Conservation (phyloP, 2,329 filamentous ascomycete species). For the Colletotrichum ledebouriae region DNA sequence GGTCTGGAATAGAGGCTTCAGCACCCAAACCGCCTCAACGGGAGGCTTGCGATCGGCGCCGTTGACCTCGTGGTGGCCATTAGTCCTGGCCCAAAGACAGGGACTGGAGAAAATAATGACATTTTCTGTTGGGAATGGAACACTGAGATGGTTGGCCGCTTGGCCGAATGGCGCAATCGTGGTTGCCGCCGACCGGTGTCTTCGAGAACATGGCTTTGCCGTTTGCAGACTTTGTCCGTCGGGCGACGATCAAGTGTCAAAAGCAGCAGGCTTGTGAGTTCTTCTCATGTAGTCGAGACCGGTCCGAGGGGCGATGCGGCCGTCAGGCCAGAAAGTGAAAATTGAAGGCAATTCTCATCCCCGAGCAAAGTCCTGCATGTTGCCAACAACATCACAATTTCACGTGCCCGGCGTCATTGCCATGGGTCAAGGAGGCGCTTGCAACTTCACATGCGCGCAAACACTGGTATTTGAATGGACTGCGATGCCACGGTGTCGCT, state of each 20-base stretch:
- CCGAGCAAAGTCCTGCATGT: not conserved
- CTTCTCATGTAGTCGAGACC: constrained; percentile 24
- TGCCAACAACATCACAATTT: not conserved
- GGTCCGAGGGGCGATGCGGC: constrained; percentile 21
- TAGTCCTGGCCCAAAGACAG: constrained; percentile 21
- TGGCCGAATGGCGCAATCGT: not conserved
- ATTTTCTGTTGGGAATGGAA: constrained; percentile 32
- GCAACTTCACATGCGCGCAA: constrained; percentile 29
- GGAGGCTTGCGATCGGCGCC: constrained; percentile 26
- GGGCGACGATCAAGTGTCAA: constrained; percentile 6
- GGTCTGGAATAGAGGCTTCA: not conserved
- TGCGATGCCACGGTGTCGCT: constrained; percentile 27
- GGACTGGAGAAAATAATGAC: not conserved
- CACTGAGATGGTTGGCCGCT: constrained; percentile 21
- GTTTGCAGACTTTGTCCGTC: constrained; percentile 17
- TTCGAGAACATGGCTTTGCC: not conserved
- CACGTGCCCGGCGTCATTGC: not conserved
- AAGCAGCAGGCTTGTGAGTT: not conserved
- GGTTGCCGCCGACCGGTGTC: constrained; percentile 10
- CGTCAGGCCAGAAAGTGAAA: not conserved
- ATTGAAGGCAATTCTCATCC: not conserved
- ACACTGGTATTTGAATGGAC: not conserved
- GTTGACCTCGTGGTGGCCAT: constrained; percentile 7
- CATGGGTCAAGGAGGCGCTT: constrained; percentile 21
- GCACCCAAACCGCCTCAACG: constrained; percentile 9